Evolutionary conservation across 2,329 filamentous ascomycete species (phyloP).

Genomic region (Penicillium sp.): DNA sequence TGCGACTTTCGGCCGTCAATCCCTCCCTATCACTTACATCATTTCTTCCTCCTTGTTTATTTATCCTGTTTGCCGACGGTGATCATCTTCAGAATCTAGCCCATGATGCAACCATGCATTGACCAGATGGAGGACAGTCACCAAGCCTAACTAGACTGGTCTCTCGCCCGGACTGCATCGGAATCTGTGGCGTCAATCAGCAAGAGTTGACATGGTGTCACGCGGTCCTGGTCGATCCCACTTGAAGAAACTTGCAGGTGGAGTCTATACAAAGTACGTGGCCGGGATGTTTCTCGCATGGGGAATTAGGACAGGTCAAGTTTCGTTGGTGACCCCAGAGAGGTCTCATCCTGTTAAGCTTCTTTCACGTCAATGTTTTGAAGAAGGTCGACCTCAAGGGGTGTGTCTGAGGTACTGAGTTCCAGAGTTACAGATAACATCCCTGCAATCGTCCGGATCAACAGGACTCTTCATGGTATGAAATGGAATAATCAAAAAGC

Average conservation of each 20-base stretch:
- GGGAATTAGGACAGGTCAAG: neutral
- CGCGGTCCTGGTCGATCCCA: neutral
- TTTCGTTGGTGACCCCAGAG: neutral
- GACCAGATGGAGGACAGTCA: neutral
- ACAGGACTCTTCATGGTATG: neutral
- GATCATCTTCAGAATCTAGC: neutral
- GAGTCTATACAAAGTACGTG: neutral
- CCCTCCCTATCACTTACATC: neutral
- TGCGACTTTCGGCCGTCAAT: neutral
- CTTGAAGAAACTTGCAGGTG: neutral
- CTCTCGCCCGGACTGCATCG: neutral
- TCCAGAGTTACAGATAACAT: neutral
- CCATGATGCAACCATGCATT: neutral
- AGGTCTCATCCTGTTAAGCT: neutral
- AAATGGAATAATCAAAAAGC: neutral
- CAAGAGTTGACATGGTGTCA: neutral
- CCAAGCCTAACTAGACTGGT: neutral
- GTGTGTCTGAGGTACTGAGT: neutral
- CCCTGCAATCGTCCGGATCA: neutral
- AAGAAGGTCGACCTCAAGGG: neutral
- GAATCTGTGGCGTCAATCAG: neutral
- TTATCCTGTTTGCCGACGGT: neutral
- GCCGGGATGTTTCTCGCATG: neutral
- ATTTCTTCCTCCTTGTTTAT: neutral
- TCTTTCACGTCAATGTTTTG: neutral